These are phyloP conservation scores for Colletotrichum limetticola DNA, from an alignment of 2,329 filamentous ascomycete species.

Conservation along the genomic window DNA sequence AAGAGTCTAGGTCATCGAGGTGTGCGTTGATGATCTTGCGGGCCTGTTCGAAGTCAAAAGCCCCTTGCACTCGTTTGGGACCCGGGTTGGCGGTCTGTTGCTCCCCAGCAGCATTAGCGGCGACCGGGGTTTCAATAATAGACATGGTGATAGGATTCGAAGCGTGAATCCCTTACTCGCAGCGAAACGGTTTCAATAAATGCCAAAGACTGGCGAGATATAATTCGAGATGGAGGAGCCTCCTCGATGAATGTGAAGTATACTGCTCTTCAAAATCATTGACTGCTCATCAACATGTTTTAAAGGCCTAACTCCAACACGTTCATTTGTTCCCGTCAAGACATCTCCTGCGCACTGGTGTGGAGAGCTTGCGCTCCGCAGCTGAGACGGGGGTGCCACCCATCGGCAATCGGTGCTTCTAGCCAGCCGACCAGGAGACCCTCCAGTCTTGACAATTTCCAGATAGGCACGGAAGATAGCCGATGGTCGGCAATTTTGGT, in stretches of 20 bases:
- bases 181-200: neutral
- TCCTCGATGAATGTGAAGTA: too few species aligned
- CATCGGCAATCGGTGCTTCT: conserved; percentile 24
- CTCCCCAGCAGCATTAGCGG: neutral
- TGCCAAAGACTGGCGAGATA: neutral
- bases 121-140: conserved; percentile 4
- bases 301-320: neutral
- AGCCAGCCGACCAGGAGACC: conserved; percentile 20
- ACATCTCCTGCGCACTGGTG: neutral
- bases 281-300: neutral
- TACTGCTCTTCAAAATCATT: too few species aligned
- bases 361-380: neutral
- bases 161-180: neutral
- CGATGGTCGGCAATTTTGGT: conserved; percentile 23
- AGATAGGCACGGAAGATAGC: conserved; percentile 7
- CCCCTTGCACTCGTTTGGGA: neutral
- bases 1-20: conserved; percentile 36
- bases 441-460: too few species aligned
- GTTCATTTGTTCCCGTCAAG: neutral
- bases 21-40: conserved; percentile 36
- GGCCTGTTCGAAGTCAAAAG: conserved; percentile 35
- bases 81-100: neutral
- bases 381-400: neutral
- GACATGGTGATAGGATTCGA: conserved; percentile 3
- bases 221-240: too few species aligned